Percentiles rank a stretch among this genome's conserved stretches.
These are phyloP conservation scores for Polygonum maritimum DNA, from an alignment of 148 eudicot species.

Conservation along the genomic window DNA sequence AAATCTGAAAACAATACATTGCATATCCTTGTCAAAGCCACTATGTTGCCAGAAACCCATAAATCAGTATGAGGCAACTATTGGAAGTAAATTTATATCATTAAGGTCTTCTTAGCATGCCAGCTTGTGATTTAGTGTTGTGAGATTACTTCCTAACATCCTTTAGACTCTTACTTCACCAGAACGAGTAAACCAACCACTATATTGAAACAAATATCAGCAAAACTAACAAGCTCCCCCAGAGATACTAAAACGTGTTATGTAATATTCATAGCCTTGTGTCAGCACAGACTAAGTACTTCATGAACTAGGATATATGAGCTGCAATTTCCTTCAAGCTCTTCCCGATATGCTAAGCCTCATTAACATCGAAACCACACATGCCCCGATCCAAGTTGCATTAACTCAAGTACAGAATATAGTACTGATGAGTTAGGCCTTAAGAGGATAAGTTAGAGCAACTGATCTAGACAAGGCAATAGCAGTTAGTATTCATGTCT, in stretches of 20 bases:
- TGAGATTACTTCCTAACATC: background rate
- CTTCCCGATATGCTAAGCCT: background rate
- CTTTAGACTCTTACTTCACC: background rate
- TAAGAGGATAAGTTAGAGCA: slow-evolving; percentile 5
- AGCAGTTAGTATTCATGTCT: background rate
- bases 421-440: background rate
- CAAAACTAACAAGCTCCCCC: background rate
- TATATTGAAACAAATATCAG: background rate
- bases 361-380: background rate
- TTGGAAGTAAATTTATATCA: background rate
- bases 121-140: background rate
- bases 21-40: background rate
- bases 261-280: background rate
- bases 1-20: background rate
- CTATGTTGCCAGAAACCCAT: background rate
- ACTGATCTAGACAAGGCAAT: background rate
- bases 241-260: background rate
- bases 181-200: background rate
- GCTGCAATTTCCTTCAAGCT: background rate
- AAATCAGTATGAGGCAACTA: background rate
- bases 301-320: background rate
- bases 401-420: background rate
- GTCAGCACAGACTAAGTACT: background rate
- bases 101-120: background rate
- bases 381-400: background rate